Percentiles rank a stretch among this genome's conserved stretches.
phyloP scores from a whole-genome alignment of 768 basidiomycete species.

The Lactarius evosmus region DNA sequence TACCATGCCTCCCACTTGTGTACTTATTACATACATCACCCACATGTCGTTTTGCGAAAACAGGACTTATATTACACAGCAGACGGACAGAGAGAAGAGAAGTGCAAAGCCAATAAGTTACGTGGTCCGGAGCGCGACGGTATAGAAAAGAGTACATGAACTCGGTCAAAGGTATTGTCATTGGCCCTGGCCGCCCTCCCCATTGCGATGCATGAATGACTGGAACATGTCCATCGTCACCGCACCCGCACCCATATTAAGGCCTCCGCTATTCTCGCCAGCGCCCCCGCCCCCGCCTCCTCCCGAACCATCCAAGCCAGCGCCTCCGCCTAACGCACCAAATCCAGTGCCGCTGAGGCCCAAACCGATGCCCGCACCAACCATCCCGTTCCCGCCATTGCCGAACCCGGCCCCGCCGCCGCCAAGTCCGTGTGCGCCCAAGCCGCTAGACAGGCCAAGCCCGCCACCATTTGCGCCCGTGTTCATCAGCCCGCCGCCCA shows the following conservation, averaged over 20 bases:
- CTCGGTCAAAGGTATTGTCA: background rate
- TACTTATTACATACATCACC: background rate
- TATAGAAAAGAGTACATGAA: background rate
- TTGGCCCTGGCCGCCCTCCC: slow-evolving; percentile 21
- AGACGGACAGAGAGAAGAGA: background rate
- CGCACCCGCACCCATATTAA: background rate
- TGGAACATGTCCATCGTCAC: slow-evolving; percentile 24
- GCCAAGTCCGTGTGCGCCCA: slow-evolving; percentile 1
- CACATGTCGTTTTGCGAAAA: background rate
- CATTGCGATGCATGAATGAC: slow-evolving; percentile 26
- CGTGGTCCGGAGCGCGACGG: background rate
- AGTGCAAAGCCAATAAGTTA: slow-evolving; percentile 7
- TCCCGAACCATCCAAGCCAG: background rate
- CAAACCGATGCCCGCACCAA: slow-evolving; percentile 10
- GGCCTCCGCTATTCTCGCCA: background rate
- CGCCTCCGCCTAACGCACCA: slow-evolving; percentile 3
- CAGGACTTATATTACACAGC: background rate
- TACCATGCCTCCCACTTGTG: background rate
- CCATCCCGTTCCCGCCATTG: slow-evolving; percentile 4
- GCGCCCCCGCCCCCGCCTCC: background rate
- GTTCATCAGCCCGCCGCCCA: slow-evolving; percentile 18
- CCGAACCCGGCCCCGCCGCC: slow-evolving; percentile 1
- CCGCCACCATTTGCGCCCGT: slow-evolving; percentile 6
- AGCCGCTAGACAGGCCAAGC: slow-evolving; percentile 10
- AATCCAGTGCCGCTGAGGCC: slow-evolving; percentile 6